Percentiles rank a stretch among this genome's conserved stretches.
Evolutionary conservation across 345 rosid species (phyloP).

Genomic region (Salix caprea): DNA sequence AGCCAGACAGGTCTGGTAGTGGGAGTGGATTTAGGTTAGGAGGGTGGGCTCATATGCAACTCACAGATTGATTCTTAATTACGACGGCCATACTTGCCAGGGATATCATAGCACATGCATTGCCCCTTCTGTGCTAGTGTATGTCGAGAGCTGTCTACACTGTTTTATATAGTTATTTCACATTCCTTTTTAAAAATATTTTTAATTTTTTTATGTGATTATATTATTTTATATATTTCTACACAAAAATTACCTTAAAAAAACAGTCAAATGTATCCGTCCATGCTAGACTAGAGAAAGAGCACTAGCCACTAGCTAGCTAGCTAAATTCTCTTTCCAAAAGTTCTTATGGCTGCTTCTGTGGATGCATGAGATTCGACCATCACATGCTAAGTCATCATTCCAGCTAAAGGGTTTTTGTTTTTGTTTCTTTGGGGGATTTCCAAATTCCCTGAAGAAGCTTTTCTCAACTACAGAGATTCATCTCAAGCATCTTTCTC

Average conservation of each 20-base stretch:
- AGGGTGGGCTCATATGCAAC: background rate
- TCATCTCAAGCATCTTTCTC: no score
- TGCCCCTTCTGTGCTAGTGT: background rate
- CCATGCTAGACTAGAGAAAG: background rate
- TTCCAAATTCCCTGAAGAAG: no score
- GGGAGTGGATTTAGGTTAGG: background rate
- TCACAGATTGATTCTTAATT: background rate
- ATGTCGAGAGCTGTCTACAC: conserved; percentile 12
- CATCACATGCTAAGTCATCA: conserved; percentile 15
- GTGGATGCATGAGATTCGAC: conserved; percentile 3
- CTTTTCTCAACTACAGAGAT: no score
- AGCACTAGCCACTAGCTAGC: background rate
- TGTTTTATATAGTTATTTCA: background rate
- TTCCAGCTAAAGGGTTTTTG: conserved; percentile 11
- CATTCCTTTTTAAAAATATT: no score
- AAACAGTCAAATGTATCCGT: background rate
- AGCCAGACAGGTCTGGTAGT: conserved; percentile 4
- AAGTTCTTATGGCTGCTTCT: conserved; percentile 11
- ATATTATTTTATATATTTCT: no score
- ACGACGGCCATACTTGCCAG: background rate
- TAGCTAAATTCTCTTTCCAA: background rate
- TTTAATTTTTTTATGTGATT: no score
- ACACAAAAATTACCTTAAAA: no score
- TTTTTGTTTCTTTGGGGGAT: background rate
- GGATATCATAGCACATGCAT: conserved; percentile 15